Evolutionary conservation across 352 stramenopile species (phyloP), one percentile per base, ranked within the genome.

Genomic region (Globisporangium carolinianum): DNA sequence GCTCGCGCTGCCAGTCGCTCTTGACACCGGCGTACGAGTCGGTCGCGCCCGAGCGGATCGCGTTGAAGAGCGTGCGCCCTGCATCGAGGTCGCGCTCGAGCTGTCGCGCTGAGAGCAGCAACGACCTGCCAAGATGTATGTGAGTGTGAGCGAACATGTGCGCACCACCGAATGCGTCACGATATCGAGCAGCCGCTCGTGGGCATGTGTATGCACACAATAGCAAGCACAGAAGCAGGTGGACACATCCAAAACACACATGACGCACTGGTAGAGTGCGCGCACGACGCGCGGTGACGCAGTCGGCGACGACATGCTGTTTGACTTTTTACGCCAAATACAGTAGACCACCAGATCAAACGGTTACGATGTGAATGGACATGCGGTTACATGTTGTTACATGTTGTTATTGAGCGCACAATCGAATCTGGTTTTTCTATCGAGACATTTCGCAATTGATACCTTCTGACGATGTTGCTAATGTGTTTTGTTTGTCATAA

Each of bases 1-100:
- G 79, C 59, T 92, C 80, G 18, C 79, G 80, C 61, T 87, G 78
- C 84, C 80, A 92, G 63, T 92, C 80, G 53, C 63, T 62, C 54
- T 83, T 86, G 37, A 87, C 68, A 38, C 71, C 79, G 8, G 79
- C 58, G 49, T 92, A 92, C 42, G 82, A 83, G 37, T 81, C 55
- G 36, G 86, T 69, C 1, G 73, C 76, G 7, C 80, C 79, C 0
- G 82, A 90, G 5, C 84, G 82, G 8, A 94, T 65, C 17, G 78
- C 82, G 18, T 73, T 72, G 61, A 77, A 85, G 43, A 92, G 60
- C 53, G 78, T 87, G 17, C 55, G 65, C 7, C 76, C 74, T 5
- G 68, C 65, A 4, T 67, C 61, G n/a, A 85, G 51, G 47, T 92
- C 71, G 14, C 47, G 53, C 47, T 90, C 65, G 36, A 92, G 66